Conservation (phyloP, 495 filamentous ascomycete species). For the Penicillium dipodomyicola region DNA sequence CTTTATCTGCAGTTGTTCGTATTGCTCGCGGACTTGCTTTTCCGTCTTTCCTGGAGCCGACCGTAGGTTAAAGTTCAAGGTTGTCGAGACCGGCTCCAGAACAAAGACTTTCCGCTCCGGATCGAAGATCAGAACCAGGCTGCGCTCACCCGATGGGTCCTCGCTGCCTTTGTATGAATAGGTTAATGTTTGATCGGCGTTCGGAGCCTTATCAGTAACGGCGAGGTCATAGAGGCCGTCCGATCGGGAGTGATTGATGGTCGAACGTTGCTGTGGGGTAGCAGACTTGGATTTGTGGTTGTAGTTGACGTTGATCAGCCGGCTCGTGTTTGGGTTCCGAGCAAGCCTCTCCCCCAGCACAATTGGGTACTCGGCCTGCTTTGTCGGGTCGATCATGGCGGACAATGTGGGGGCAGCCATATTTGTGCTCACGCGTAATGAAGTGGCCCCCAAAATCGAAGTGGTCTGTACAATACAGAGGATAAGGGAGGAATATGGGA, state of each 20-base stretch:
- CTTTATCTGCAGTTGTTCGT: constrained; percentile 45
- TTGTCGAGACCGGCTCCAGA: constrained; percentile 49
- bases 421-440: constrained; percentile 14
- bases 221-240: constrained; percentile 48
- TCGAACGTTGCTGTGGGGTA: constrained; percentile 38
- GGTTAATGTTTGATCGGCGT: constrained; percentile 40
- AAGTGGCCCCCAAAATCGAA: neutral
- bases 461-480: neutral
- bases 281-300: constrained; percentile 56
- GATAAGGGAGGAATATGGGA: neutral
- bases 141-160: constrained; percentile 41
- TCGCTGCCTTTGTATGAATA: constrained; percentile 53
- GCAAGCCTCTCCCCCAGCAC: constrained; percentile 44
- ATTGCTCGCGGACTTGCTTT: constrained; percentile 44
- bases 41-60: constrained; percentile 48
- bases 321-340: constrained; percentile 23
- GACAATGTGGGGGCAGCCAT: constrained; percentile 42
- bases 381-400: constrained; percentile 48
- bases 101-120: constrained; percentile 48
- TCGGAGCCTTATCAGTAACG: constrained; percentile 49
- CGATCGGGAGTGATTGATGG: constrained; percentile 40
- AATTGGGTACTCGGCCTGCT: constrained; percentile 50
- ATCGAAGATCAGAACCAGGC: constrained; percentile 54
- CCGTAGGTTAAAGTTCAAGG: constrained; percentile 57
- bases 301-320: constrained; percentile 45